These are phyloP conservation scores for Anacardium occidentale DNA, from an alignment of 345 rosid species.

Conservation along the genomic window DNA sequence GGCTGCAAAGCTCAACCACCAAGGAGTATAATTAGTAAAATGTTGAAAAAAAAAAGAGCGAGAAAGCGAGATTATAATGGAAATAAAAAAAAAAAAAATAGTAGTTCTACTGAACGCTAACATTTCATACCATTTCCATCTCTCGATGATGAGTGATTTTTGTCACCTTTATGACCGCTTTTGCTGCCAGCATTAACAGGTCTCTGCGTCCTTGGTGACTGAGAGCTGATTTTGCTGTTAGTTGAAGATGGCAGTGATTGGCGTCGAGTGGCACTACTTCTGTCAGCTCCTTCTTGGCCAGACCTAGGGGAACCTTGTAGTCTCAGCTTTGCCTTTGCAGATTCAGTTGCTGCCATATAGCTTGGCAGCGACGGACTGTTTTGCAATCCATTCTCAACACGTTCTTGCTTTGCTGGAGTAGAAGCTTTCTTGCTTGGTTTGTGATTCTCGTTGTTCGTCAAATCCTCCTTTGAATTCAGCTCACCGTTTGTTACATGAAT, in stretches of 20 bases:
- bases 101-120: constrained; percentile 12
- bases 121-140: constrained; percentile 58
- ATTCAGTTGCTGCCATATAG: constrained; percentile 90
- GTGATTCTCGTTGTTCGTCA: constrained; percentile 42
- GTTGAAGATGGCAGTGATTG: constrained; percentile 73
- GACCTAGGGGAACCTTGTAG: constrained; percentile 71
- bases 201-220: constrained; percentile 75
- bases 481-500: constrained; percentile 45
- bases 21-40: not conserved
- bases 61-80: not conserved
- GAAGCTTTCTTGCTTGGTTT: constrained; percentile 54
- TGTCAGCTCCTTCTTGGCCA: constrained; percentile 60
- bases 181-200: constrained; percentile 50
- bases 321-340: constrained; percentile 89
- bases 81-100: constrained; percentile 1
- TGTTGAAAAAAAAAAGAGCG: not conserved
- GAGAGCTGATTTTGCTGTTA: constrained; percentile 62
- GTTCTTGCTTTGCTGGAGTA: constrained; percentile 49
- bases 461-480: constrained; percentile 42
- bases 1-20: constrained; percentile 45
- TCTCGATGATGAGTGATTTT: constrained; percentile 42
- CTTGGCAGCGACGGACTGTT: constrained; percentile 70
- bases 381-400: constrained; percentile 60
- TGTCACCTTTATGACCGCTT: constrained; percentile 58
- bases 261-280: constrained; percentile 53